Evolutionary conservation across 257 asterid species (phyloP).

Genomic region (Ilex asprella): DNA sequence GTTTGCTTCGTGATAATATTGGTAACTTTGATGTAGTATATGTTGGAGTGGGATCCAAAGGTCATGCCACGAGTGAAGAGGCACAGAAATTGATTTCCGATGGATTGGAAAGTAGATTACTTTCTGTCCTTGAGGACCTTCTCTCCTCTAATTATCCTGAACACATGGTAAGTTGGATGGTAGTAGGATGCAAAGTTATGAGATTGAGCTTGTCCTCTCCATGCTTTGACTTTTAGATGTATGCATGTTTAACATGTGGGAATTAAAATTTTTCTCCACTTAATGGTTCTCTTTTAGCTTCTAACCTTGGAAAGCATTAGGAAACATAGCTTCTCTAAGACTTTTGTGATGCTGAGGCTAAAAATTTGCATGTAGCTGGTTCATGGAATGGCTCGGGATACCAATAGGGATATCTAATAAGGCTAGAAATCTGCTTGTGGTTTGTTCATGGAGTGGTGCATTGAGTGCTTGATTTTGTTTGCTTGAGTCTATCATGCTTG

Average conservation of each 20-base stretch:
- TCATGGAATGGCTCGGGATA: no score
- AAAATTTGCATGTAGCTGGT: no score
- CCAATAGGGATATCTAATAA: no score
- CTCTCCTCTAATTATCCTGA: conserved; percentile 63
- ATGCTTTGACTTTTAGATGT: background rate
- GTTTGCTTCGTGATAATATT: conserved; percentile 8
- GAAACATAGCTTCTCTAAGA: no score
- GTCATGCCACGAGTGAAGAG: conserved; percentile 44
- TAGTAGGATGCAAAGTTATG: conserved; percentile 7
- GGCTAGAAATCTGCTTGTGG: no score
- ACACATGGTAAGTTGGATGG: conserved; percentile 55
- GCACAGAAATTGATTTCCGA: conserved; percentile 64
- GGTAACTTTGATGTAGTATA: conserved; percentile 40
- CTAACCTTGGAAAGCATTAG: no score
- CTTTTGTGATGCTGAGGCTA: no score
- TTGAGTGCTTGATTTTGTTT: no score
- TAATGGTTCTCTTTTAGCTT: no score
- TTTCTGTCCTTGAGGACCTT: conserved; percentile 62
- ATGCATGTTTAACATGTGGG: background rate
- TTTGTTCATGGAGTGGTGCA: no score
- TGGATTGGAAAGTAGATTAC: conserved; percentile 57
- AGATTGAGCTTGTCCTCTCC: conserved; percentile 3
- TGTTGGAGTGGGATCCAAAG: conserved; percentile 41
- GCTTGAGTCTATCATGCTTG: no score
- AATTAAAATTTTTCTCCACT: no score